Base-by-base conservation (phyloP, 306 rosid genomes). In the Sicyos baderoa region DNA sequence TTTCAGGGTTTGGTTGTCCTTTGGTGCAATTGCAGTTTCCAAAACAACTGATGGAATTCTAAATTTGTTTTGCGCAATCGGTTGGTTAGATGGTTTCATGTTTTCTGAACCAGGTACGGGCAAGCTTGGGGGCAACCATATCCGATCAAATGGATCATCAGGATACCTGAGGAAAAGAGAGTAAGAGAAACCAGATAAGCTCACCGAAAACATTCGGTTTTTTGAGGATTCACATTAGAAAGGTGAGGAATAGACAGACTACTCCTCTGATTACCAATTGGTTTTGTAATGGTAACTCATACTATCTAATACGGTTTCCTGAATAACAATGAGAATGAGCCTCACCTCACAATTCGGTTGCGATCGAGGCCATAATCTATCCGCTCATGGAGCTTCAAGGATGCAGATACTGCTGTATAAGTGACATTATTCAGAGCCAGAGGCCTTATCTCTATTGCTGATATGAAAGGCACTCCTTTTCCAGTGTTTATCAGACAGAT, bases 91-190 rank as follows among this genome's bases (percentile, higher is more conserved):
- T 42, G 81, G 59, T 12, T 17, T n/a, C 7, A 82, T 0, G 54
- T 52, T 27, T 13, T 45, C 2, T 4, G 21, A 77, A 0, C 17
- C 29, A 13, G 75, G 45, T 14, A 14, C 13, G 73, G 77, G 75
- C 54, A 57, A 9, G 75, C 72, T 71, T 70, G 72, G 74, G 29
- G 86, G 80, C 19, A 0, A 22, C 89, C 89, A 85, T 18, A 77
- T 82, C 58, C 89, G 80, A 57, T 85, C 89, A 66, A 54, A 80
- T 16, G 2, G 5, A 52, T 85, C 89, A 16, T 82, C 23, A 4
- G 73, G 5, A 44, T 17, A 82, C 81, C 86, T 85, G 71, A 9
- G 47, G 13, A 49, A 47, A 70, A 70, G 70, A 18, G 69, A 64
- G 70, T 42, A 9, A 21, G 10, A 18, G 29, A n/a, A 64, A 62